phyloP scores from a whole-genome alignment of 2,329 filamentous ascomycete genomes.

The Fusarium sp. region DNA sequence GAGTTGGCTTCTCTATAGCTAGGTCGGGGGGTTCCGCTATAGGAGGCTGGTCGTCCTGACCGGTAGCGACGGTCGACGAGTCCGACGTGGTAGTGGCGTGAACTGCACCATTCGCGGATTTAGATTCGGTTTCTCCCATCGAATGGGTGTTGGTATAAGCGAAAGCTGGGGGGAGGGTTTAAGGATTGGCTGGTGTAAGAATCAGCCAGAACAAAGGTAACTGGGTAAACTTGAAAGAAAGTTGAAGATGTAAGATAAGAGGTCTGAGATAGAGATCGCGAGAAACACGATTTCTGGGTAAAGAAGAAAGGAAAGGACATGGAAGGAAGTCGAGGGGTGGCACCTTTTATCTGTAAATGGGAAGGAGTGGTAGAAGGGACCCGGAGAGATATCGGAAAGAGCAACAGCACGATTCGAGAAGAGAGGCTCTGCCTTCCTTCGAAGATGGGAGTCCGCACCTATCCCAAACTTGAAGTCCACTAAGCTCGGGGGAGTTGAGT shows the following conservation, averaged over 20 bases:
- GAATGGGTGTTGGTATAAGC: slow-evolving; percentile 51
- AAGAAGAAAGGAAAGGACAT: slow-evolving; percentile 24
- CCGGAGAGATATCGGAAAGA: slow-evolving; percentile 25
- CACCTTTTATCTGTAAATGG: slow-evolving; percentile 39
- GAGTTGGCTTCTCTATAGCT: slow-evolving; percentile 52
- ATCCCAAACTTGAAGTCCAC: slow-evolving; percentile 25
- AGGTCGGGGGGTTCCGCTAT: slow-evolving; percentile 53
- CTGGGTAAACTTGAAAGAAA: slow-evolving; percentile 1
- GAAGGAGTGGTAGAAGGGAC: slow-evolving; percentile 19
- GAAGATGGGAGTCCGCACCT: slow-evolving; percentile 16
- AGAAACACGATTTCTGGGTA: slow-evolving; percentile 39
- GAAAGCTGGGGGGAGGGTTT: slow-evolving; percentile 26
- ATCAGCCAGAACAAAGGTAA: slow-evolving; percentile 27
- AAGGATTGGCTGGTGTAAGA: slow-evolving; percentile 14
- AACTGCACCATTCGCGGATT: slow-evolving; percentile 56
- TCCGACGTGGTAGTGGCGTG: slow-evolving; percentile 54
- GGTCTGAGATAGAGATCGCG: slow-evolving; percentile 28
- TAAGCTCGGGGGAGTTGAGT: background rate
- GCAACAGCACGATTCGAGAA: slow-evolving; percentile 19
- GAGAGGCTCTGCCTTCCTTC: slow-evolving; percentile 15
- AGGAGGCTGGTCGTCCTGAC: slow-evolving; percentile 55
- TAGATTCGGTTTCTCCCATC: slow-evolving; percentile 55
- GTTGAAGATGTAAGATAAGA: slow-evolving; percentile 1
- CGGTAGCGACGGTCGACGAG: slow-evolving; percentile 50
- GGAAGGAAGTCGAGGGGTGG: slow-evolving; percentile 17